Evolutionary conservation across 1,284 basidiomycete genomes (phyloP).

Genomic region (Leccinum cinnamomeum): DNA sequence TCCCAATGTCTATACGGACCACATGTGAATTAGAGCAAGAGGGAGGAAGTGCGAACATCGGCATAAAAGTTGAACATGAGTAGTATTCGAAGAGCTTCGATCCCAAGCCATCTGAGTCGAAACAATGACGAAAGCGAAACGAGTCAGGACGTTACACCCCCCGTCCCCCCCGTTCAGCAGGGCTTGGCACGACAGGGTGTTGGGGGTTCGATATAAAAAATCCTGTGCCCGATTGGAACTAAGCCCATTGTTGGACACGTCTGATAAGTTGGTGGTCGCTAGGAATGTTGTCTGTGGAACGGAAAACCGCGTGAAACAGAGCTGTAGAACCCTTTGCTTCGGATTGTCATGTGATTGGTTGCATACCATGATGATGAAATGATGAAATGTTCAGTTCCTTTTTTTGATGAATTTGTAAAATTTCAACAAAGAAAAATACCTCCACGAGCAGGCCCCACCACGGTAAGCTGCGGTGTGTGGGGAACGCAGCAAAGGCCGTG

Average conservation of each 20-base stretch:
- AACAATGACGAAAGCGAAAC: conserved; percentile 8
- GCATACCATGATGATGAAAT: neutral
- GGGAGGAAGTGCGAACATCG: conserved; percentile 2
- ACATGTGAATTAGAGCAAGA: conserved; percentile 13
- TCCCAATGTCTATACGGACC: neutral
- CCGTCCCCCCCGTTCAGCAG: neutral
- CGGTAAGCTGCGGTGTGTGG: neutral
- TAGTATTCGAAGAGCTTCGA: conserved; percentile 1
- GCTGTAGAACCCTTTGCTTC: neutral
- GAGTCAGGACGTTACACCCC: neutral
- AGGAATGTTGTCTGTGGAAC: neutral
- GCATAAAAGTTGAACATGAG: neutral
- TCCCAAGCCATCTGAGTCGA: conserved; percentile 1
- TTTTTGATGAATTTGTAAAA: neutral
- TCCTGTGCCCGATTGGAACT: neutral
- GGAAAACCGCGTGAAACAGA: conserved; percentile 5
- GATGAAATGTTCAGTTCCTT: neutral
- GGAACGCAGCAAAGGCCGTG: conserved; percentile 2
- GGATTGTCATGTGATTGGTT: conserved; percentile 1
- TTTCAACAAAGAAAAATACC: neutral
- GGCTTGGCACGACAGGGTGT: neutral
- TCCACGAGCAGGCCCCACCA: neutral
- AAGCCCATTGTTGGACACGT: neutral
- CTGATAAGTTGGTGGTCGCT: neutral
- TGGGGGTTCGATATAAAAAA: conserved; percentile 4